Conservation (phyloP, 805 yeast genomes). For the Wickerhamia fluorescens region DNA sequence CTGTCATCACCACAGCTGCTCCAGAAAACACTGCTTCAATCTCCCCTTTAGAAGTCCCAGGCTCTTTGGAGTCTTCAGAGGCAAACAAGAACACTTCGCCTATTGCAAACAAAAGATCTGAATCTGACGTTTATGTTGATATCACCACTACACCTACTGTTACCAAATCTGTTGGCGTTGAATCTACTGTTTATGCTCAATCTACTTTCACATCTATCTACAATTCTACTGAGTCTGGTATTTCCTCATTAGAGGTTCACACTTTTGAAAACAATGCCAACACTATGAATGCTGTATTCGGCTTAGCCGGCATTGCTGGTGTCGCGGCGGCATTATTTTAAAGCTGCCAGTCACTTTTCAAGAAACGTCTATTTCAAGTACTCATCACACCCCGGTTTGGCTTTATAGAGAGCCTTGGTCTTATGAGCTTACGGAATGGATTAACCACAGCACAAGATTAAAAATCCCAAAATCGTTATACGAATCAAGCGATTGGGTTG, state of each 20-base stretch:
- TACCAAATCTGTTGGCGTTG: constrained; percentile 40
- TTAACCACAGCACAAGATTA: too few species aligned
- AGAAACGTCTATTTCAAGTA: too few species aligned
- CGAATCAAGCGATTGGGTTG: too few species aligned
- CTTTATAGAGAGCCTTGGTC: too few species aligned
- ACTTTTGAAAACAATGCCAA: constrained; percentile 27
- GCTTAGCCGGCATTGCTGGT: constrained; percentile 37
- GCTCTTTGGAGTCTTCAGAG: too few species aligned
- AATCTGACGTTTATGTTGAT: constrained; percentile 37
- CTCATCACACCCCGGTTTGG: too few species aligned
- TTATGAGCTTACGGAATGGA: too few species aligned
- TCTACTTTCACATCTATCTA: constrained; percentile 31
- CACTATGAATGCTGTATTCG: constrained; percentile 19
- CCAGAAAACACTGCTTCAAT: constrained; percentile 25
- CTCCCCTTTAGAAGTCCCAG: too few species aligned
- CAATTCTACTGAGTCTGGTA: constrained; percentile 10
- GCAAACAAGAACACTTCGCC: constrained; percentile 11
- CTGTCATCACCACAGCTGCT: constrained; percentile 32
- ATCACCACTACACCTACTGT: constrained; percentile 45
- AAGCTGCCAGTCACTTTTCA: too few species aligned
- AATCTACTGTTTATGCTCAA: constrained; percentile 33
- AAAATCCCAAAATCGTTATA: too few species aligned
- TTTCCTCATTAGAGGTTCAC: constrained; percentile 13
- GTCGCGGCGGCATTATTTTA: constrained; percentile 33
- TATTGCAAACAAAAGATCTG: too few species aligned